A percentile compares a stretch with the other conserved stretches of the same genome.
These are phyloP conservation scores for Coprinopsis strossmayeri DNA, from an alignment of 768 basidiomycete species.

Conservation along the genomic window DNA sequence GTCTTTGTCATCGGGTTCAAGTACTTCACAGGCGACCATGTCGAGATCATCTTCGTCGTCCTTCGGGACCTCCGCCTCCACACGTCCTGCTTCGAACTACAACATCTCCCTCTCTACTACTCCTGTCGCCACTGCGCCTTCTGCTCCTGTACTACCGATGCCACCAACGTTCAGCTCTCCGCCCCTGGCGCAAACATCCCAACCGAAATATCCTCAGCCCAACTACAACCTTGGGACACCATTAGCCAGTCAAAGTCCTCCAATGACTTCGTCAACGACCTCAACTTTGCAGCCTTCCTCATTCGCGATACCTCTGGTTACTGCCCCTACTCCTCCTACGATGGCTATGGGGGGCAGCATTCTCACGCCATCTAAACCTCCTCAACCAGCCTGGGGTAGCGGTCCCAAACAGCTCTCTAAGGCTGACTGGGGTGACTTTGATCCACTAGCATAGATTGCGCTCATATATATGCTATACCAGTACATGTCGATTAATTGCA, in stretches of 20 bases:
- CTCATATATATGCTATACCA: neutral
- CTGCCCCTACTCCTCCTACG: slow-evolving; percentile 17
- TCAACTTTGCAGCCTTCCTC: neutral
- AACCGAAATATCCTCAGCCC: slow-evolving; percentile 24
- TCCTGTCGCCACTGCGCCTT: slow-evolving; percentile 13
- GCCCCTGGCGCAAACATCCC: slow-evolving; percentile 3
- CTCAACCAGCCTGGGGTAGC: slow-evolving; percentile 41
- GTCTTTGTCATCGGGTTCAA: slow-evolving; percentile 12
- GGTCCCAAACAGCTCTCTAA: slow-evolving; percentile 45
- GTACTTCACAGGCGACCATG: neutral
- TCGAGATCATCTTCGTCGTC: slow-evolving; percentile 7
- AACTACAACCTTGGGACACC: slow-evolving; percentile 44
- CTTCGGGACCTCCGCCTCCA: slow-evolving; percentile 15
- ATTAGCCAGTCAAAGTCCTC: slow-evolving; percentile 10
- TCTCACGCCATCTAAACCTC: slow-evolving; percentile 57
- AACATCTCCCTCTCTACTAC: slow-evolving; percentile 18
- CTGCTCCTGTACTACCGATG: slow-evolving; percentile 16
- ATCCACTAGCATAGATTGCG: slow-evolving; percentile 51
- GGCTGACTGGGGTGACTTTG: slow-evolving; percentile 77
- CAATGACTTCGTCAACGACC: neutral
- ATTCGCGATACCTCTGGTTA: slow-evolving; percentile 17
- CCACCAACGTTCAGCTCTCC: neutral
- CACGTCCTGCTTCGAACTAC: slow-evolving; percentile 22
- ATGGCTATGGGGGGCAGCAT: slow-evolving; percentile 32
- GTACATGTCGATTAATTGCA: neutral